phyloP scores from a whole-genome alignment of 2,329 filamentous ascomycete species.

The Fusarium setosum region DNA sequence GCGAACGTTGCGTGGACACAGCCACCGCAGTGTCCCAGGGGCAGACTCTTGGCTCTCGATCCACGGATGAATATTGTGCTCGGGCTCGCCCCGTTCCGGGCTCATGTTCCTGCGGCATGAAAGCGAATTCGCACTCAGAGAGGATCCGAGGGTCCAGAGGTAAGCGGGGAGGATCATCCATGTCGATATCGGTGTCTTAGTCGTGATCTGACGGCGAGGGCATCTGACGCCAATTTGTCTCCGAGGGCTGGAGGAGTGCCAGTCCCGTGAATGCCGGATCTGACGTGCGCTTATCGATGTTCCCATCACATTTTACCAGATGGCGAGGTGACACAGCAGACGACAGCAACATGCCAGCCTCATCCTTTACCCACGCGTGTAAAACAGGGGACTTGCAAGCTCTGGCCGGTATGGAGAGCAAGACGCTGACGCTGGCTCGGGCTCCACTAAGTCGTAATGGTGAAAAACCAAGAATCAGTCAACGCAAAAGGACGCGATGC shows the following conservation, averaged over 20 bases:
- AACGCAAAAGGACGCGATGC: not conserved
- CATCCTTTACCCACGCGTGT: not conserved
- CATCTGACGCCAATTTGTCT: not conserved
- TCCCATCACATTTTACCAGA: not conserved
- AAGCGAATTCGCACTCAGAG: not conserved
- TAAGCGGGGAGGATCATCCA: constrained; percentile 6
- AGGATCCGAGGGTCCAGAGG: not conserved
- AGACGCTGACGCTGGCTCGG: not conserved
- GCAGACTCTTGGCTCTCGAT: not conserved
- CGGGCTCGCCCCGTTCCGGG: not conserved
- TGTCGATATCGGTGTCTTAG: constrained; percentile 1
- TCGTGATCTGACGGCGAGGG: not conserved
- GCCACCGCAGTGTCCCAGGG: not conserved
- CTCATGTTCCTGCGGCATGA: not conserved
- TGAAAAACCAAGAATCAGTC: not conserved
- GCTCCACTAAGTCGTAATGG: constrained; percentile 4
- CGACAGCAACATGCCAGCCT: not conserved
- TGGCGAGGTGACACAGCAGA: not conserved
- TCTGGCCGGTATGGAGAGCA: not conserved
- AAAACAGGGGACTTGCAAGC: not conserved
- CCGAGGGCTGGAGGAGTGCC: not conserved
- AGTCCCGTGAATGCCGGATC: not conserved
- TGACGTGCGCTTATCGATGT: not conserved
- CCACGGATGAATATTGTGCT: no score
- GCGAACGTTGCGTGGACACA: constrained; percentile 8